Evolutionary conservation across 768 basidiomycete genomes (phyloP), one percentile per base, ranked within the genome.

Genomic region (Macrolepiota dolichaula): DNA sequence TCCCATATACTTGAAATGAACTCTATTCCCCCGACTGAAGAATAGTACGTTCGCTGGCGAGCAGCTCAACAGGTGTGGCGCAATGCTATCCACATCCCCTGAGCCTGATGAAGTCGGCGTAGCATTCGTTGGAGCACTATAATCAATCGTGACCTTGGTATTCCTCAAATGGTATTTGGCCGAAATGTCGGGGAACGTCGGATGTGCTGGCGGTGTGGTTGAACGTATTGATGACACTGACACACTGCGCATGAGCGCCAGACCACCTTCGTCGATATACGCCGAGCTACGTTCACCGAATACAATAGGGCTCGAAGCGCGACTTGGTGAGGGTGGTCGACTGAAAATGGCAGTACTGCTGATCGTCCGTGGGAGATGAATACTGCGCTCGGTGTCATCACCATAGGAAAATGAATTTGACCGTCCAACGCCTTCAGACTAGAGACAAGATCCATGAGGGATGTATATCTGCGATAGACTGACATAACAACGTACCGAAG

Each of bases 11-110:
- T 83, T 84, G 71, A 73, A 79, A 64, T 85, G 77, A 12, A 87
- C 77, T 13, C 85, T 74, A 65, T 85, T 85, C 7, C 80, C 80
- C 2, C 83, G 81, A 37, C 76, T 78, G 66, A 83, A 83, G 60
- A 80, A 80, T 19, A 83, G 66, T 4, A 79, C 64, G 65, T 79
- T 81, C 25, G 75, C 66, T 4, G 70, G 53, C 1, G 82, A 83
- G 70, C 79, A 83, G 37, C 73, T 70, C n/a, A 80, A 59, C n/a
- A 76, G 69, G 2, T 70, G 69, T 1, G 73, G 65, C 35, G 51
- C 46, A 35, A 64, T 27, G n/a, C 36, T 61, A 9, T 59, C 53
- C 15, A 53, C 38, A 37, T 49, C 61, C 22, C 35, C 61, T 3
- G 57, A 25, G 10, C 70, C 59, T 51, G 65, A 36, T 12, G 56